Evolutionary conservation across 2,329 filamentous ascomycete species (phyloP), one percentile per base, ranked within the genome.

Genomic region (Penicillium sp.): DNA sequence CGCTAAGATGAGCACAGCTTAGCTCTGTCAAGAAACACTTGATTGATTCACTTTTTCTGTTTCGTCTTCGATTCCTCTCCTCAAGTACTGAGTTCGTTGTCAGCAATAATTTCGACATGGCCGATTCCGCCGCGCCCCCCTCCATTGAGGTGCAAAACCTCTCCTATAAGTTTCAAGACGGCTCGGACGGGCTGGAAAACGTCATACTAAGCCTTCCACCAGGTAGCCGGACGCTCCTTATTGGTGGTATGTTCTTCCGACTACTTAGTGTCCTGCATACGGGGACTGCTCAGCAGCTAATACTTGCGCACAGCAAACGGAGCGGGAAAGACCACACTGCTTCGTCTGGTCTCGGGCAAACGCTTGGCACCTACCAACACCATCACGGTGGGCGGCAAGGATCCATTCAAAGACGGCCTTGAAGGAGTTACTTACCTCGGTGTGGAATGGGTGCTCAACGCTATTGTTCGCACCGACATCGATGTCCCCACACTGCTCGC

Each of bases 381-480:
- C 63, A 90, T 99, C 73, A 80, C 79, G 68, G 88, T 99, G 60
- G 89, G 86, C 49, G 91, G 90, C 61, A 86, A 91, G 49, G 95
- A 99, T 76, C 95, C 95, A 9, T 99, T 99, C 84, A 90, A 91
- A 74, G 84, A 92, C 35, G 87, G 88, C 11, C 86, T 97, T 27
- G 90, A 96, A 77, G 95, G 95, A 60, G 93, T 99, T 31, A 98
- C 93, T 22, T 99, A 99, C 76, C 89, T 99, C 8, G 95, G 95
- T 1, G 86, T 97, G 0, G 95, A 99, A 81, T 99, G 95, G 95
- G 95, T 98, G 3, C 84, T 99, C 10, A 98, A 98, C 80, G 91
- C 90, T 49, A 96, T 98, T 68, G 95, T 98, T 48, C 90, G 93
- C 51, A 96, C 89, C 29, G 95, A 99, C 76, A 96, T 99, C 65